Evolutionary conservation across 345 rosid species (phyloP), one percentile per base, ranked within the genome.

Genomic region (Salix viminalis): DNA sequence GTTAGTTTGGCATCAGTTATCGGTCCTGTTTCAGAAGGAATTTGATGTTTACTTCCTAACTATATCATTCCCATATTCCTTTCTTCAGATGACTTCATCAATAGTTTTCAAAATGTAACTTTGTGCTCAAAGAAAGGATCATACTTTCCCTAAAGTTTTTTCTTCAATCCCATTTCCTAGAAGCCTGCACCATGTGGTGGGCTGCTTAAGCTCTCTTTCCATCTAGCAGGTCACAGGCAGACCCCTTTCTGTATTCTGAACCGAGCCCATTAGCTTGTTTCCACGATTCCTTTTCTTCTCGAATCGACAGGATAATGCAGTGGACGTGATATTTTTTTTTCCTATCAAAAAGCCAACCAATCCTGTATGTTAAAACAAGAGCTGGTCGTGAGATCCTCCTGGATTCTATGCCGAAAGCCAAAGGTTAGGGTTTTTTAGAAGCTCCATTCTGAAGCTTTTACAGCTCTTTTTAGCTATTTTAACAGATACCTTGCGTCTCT

Each of bases 51-150:
- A 65, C 44, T 77, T 79, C 56, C 28, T 13, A 71, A 72, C 65
- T 61, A 30, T 67, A 24, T 64, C 37, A 30, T 75, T 79, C 64
- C 15, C 9, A 76, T 64, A 81, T 84, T 84, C 87, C 66, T 83
- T 83, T n/a, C 84, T 83, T 78, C 15, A 62, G 24, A n/a, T 10
- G 12, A 24, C 72, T 69, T 69, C 11, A 44, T 21, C 16, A 39
- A 68, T 67, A 21, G 13, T 39, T 48, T 50, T 5, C 5, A 24
- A 70, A 26, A 46, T 24, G n/a, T 6, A 24, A 70, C 8, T 72
- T 54, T 36, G 14, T 70, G 8, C 60, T n/a, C 26, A 71, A 52
- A 71, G 1, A 9, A 64, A 50, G 41, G 61, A 70, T 70, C 39
- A 28, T 50, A 50, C 28, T 70, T 50, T 50, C 56, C 34, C 16